Percentiles rank a stretch among this genome's conserved stretches.
phyloP scores from a whole-genome alignment of 2,329 filamentous ascomycete genomes.

The Alternaria atra region DNA sequence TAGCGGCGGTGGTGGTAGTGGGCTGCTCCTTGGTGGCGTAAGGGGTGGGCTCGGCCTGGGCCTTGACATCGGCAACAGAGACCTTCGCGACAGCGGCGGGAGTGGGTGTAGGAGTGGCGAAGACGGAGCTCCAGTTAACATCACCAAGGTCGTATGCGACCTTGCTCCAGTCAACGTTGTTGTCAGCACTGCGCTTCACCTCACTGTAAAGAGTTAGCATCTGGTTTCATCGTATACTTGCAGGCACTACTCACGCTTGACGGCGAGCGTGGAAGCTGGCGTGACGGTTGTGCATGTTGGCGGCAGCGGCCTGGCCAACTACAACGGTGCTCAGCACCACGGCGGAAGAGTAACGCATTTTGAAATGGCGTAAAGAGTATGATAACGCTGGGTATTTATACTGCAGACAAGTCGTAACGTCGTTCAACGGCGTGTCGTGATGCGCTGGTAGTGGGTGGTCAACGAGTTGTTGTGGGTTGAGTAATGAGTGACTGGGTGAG shows the following conservation, averaged over 20 bases:
- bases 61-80: conserved; percentile 24
- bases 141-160: conserved; percentile 37
- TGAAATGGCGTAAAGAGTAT: conserved; percentile 19
- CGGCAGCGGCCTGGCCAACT: conserved; percentile 47
- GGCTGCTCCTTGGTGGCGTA: conserved; percentile 6
- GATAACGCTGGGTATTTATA: conserved; percentile 17
- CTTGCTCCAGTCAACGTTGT: conserved; percentile 42
- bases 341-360: conserved; percentile 50
- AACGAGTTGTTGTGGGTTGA: conserved; percentile 8
- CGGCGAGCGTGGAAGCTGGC: conserved; percentile 50
- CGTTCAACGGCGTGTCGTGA: conserved; percentile 36
- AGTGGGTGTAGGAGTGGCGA: conserved; percentile 24
- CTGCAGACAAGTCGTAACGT: conserved; percentile 32
- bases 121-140: conserved; percentile 39
- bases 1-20: conserved; percentile 11
- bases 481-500: conserved; percentile 42
- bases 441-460: conserved; percentile 7
- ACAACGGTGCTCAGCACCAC: conserved; percentile 50
- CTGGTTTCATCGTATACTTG: not conserved
- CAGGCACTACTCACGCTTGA: conserved; percentile 36
- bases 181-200: conserved; percentile 36
- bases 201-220: conserved; percentile 36
- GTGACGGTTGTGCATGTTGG: conserved; percentile 43
- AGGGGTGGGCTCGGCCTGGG: conserved; percentile 20
- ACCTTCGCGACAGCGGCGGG: conserved; percentile 8